Conservation (phyloP, 2,329 filamentous ascomycete genomes). For the Xylaria sp. region DNA sequence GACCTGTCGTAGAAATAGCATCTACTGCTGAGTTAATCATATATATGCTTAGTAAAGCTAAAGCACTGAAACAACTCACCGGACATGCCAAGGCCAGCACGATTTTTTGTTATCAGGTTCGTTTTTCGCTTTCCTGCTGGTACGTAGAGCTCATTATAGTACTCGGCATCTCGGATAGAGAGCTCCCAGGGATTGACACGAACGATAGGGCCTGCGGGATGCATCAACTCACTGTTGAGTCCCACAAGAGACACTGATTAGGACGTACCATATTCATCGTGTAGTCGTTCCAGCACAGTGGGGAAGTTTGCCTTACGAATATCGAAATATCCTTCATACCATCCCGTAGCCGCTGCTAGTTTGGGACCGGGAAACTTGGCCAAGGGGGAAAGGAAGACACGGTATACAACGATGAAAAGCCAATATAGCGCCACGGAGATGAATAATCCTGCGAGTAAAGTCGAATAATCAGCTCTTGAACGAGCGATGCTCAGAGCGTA, state of each 20-base stretch:
- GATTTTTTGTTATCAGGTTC: neutral
- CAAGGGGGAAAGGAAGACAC: neutral
- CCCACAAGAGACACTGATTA: neutral
- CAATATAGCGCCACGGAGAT: too few species aligned
- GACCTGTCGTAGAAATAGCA: too few species aligned
- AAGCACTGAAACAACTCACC: too few species aligned
- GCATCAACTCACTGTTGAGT: neutral
- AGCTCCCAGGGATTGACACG: constrained; percentile 34
- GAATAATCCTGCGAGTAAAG: too few species aligned
- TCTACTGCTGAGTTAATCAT: too few species aligned
- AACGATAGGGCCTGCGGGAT: constrained; percentile 28
- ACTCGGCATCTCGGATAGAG: constrained; percentile 30
- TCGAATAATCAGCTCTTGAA: too few species aligned
- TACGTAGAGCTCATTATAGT: constrained; percentile 31
- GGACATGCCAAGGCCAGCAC: too few species aligned
- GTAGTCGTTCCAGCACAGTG: neutral
- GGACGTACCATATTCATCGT: neutral
- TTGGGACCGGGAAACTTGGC: neutral
- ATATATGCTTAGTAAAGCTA: too few species aligned
- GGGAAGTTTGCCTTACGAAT: neutral
- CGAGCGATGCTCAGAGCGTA: too few species aligned
- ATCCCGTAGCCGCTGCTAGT: neutral
- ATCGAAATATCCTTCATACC: neutral
- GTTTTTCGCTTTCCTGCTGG: neutral
- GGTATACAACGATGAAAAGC: neutral